phyloP scores from a whole-genome alignment of 140 eudicot species.

The Erigeron philadelphicus region DNA sequence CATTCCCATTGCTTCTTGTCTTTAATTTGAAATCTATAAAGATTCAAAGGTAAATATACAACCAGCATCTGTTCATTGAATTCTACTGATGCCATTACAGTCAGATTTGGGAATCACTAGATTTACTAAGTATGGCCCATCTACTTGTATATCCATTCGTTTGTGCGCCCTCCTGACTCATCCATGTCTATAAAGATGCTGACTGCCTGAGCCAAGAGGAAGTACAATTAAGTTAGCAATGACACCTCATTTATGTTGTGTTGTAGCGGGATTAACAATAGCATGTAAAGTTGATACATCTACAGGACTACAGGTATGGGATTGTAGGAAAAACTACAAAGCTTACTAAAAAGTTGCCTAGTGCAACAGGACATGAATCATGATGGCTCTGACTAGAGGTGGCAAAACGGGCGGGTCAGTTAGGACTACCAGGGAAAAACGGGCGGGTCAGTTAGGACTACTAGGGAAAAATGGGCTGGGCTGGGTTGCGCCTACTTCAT shows the following conservation, averaged over 20 bases:
- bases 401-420: background rate
- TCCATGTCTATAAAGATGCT: conserved; percentile 99
- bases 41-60: conserved; percentile 28
- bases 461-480: no score
- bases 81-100: conserved; percentile 2
- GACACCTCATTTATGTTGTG: conserved; percentile 2
- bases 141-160: conserved; percentile 97
- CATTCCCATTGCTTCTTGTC: conserved; percentile 25
- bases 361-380: background rate
- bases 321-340: no score
- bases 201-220: conserved; percentile 59
- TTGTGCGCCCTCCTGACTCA: conserved; percentile 92
- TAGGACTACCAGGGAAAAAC: no score
- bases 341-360: background rate
- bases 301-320: background rate
- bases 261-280: background rate
- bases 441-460: no score
- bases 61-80: conserved; percentile 17
- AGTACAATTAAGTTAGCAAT: background rate
- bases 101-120: conserved; percentile 21
- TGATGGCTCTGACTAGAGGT: background rate
- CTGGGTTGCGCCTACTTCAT: no score
- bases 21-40: conserved; percentile 21
- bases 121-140: conserved; percentile 19
- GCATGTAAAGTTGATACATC: background rate